Evolutionary conservation across 208 protist genomes (phyloP), one percentile per base, ranked within the genome.

Genomic region (Plasmodiophora brassicae): DNA sequence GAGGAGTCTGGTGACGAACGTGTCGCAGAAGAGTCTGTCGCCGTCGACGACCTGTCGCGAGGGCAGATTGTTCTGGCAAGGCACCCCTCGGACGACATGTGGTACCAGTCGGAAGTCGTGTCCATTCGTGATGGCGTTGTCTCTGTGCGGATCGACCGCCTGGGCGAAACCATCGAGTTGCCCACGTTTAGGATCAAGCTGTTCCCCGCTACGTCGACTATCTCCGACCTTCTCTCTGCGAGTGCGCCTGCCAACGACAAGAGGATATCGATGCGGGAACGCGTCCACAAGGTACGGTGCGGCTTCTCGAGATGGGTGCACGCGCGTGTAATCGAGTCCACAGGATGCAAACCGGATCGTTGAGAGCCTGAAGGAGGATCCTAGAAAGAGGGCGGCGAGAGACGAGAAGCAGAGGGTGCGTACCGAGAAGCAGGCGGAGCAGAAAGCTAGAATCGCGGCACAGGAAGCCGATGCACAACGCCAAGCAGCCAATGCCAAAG

Each of bases 341-440:
- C n/a, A 78, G 65, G 65, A 78, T 32, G 65, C 65, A 44, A 5
- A 78, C 65, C 5, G n/a, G 20, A 78, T 78, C 41, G 5, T 78
- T 5, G 65, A 78, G 41, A 78, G 65, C n/a, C 32, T 78, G 65
- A 78, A 32, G n/a, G 65, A 78, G 20, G 65, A 78, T 78, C 50
- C 50, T 57, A 78, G n/a, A 78, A 78, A 78, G 65, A 5, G 65
- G 41, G 14, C 5, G 20, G n/a, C 41, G 10, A 78, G 41, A 78
- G 65, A 78, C 14, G 65, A 78, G 41, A 78, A 78, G n/a, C n/a
- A 5, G 14, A 78, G 65, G 65, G n/a, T n/a, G n/a, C n/a, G n/a
- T n/a, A n/a, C n/a, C n/a, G n/a, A n/a, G n/a, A n/a, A n/a, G n/a
- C n/a, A n/a, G n/a, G n/a, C n/a, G n/a, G n/a, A n/a, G n/a, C n/a